Percentiles rank a stretch among this genome's conserved stretches.
Evolutionary conservation across 805 yeast species (phyloP).

Genomic region (Peterozyma xylosa): DNA sequence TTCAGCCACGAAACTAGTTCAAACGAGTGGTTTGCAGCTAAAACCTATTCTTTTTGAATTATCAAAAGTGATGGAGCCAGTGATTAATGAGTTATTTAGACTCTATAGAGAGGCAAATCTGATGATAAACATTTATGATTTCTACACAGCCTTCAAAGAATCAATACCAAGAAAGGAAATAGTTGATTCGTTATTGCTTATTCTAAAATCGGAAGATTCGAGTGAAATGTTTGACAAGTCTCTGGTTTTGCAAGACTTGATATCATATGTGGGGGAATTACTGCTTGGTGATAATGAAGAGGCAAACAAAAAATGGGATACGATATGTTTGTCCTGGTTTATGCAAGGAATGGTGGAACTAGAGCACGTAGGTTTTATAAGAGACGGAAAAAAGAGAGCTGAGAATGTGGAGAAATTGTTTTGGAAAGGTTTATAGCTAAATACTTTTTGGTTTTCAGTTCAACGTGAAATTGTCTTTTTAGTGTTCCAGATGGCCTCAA

Average conservation of each 20-base stretch:
- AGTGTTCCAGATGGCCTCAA: too few species aligned
- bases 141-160: constrained; percentile 28
- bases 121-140: constrained; percentile 28
- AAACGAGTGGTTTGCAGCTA: background rate
- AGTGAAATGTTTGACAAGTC: background rate
- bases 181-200: constrained; percentile 8
- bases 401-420: constrained; percentile 62
- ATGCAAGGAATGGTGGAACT: constrained; percentile 68
- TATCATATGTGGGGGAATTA: background rate
- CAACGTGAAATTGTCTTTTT: too few species aligned
- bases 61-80: constrained; percentile 38
- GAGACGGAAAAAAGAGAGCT: constrained; percentile 50
- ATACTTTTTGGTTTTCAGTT: background rate
- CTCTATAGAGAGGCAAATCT: constrained; percentile 76
- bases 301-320: constrained; percentile 48
- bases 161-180: constrained; percentile 26
- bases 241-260: background rate
- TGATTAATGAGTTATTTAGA: constrained; percentile 50
- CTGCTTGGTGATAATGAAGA: constrained; percentile 7
- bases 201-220: background rate
- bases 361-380: constrained; percentile 59
- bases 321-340: constrained; percentile 62
- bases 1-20: background rate
- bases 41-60: constrained; percentile 16
- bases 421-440: constrained; percentile 54